Conservation (phyloP, 331 rosid species). For the Spiraea crenata region DNA sequence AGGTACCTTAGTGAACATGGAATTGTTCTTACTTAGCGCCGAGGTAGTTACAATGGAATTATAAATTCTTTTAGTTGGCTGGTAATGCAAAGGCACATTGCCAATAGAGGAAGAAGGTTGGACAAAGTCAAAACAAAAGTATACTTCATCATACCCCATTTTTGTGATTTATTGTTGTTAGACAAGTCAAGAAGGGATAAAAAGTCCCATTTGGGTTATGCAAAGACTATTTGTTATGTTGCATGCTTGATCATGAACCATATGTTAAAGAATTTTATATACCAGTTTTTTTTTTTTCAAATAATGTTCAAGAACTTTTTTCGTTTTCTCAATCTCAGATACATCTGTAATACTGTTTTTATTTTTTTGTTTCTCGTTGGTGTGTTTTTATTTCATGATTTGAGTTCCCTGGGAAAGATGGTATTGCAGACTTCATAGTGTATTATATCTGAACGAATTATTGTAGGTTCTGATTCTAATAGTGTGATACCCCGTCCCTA, state of each 20-base stretch:
- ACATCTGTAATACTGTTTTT: background rate
- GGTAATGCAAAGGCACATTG: background rate
- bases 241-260: too few species aligned
- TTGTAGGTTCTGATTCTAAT: background rate
- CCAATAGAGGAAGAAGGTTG: background rate
- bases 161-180: background rate
- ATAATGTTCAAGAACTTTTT: background rate
- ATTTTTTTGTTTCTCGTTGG: background rate
- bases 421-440: background rate
- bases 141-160: background rate
- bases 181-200: background rate
- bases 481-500: background rate
- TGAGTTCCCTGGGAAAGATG: background rate
- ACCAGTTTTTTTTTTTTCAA: background rate
- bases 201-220: background rate
- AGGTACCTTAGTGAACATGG: background rate
- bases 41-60: background rate
- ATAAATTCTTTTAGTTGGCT: constrained; percentile 15
- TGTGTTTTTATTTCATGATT: background rate
- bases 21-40: background rate
- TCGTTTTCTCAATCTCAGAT: background rate
- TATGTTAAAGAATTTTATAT: background rate
- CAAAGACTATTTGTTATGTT: background rate
- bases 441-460: constrained; percentile 1
- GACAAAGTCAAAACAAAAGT: background rate